These are phyloP conservation scores for Cystofilobasidium macerans DNA, from an alignment of 768 basidiomycete species.

Conservation along the genomic window DNA sequence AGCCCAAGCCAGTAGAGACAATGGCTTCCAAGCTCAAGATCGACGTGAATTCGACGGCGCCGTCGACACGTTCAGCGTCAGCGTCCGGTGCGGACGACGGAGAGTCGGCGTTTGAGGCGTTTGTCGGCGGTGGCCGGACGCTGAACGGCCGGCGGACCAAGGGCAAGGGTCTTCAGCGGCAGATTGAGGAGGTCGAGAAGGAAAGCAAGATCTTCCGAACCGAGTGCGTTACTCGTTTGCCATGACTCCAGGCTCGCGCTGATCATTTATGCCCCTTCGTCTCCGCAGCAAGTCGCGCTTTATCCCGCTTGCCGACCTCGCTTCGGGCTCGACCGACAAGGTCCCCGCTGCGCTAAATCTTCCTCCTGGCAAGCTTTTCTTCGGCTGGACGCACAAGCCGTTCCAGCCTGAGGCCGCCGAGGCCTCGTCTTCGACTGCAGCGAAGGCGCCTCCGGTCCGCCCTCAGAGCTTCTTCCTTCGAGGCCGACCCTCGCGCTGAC, in stretches of 20 bases:
- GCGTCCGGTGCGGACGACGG: slow-evolving; percentile 40
- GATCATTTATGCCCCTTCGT: background rate
- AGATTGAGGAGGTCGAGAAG: slow-evolving; percentile 64
- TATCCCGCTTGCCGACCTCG: slow-evolving; percentile 54
- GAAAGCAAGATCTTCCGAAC: slow-evolving; percentile 82
- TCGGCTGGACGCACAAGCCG: slow-evolving; percentile 74
- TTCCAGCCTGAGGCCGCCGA: slow-evolving; percentile 32
- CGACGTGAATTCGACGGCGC: slow-evolving; percentile 56
- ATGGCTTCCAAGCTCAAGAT: slow-evolving; percentile 98
- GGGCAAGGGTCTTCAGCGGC: slow-evolving; percentile 81
- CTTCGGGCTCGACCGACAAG: slow-evolving; percentile 56
- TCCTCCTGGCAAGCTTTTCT: slow-evolving; percentile 90
- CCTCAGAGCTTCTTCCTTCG: slow-evolving; percentile 40
- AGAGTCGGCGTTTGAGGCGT: slow-evolving; percentile 52
- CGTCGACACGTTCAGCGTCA: slow-evolving; percentile 44
- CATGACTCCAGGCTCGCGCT: background rate
- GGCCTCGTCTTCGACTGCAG: slow-evolving; percentile 24
- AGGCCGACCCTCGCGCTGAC: slow-evolving; percentile 33
- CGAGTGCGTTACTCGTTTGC: slow-evolving; percentile 51
- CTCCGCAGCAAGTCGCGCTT: slow-evolving; percentile 70
- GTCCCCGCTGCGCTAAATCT: slow-evolving; percentile 83
- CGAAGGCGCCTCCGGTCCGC: slow-evolving; percentile 27
- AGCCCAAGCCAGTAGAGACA: slow-evolving; percentile 66
- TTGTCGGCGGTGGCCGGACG: slow-evolving; percentile 90
- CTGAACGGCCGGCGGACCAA: slow-evolving; percentile 83